Evolutionary conservation across 1,284 basidiomycete genomes (phyloP).

Genomic region (Heliocybe sulcata): DNA sequence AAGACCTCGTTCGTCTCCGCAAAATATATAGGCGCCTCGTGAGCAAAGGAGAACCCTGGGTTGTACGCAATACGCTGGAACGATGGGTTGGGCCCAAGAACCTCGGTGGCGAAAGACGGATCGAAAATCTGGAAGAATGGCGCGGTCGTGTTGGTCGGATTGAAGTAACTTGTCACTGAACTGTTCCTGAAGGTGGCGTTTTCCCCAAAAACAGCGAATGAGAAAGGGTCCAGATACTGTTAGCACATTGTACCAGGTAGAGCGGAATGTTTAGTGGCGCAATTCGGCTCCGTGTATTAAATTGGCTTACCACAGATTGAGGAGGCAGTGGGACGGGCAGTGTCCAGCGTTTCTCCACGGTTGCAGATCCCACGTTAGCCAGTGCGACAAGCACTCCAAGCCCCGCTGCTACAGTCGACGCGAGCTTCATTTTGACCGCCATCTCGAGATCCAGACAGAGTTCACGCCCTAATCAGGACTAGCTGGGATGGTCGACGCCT

Average conservation of each 20-base stretch:
- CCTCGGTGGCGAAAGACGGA: conserved; percentile 38
- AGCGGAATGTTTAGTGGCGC: background rate
- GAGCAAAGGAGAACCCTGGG: conserved; percentile 58
- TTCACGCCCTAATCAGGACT: background rate
- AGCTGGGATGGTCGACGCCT: background rate
- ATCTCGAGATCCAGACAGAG: background rate
- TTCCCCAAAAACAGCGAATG: conserved; percentile 22
- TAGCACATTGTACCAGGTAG: background rate
- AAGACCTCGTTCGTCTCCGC: conserved; percentile 51
- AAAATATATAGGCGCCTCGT: conserved; percentile 66
- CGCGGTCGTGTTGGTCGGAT: conserved; percentile 33
- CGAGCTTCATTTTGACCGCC: background rate
- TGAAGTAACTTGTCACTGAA: conserved; percentile 21
- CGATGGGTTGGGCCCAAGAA: conserved; percentile 53
- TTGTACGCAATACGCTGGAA: conserved; percentile 53
- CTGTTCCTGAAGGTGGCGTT: conserved; percentile 22
- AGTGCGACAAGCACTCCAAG: background rate
- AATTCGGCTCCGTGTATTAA: background rate
- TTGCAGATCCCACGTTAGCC: background rate
- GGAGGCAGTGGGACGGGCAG: conserved; percentile 2
- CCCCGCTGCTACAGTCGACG: background rate
- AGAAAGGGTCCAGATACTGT: conserved; percentile 22
- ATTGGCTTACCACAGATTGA: conserved; percentile 8
- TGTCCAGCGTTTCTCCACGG: background rate
- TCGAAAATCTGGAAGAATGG: conserved; percentile 72